Conservation (phyloP, 208 protist species). For the Acanthamoeba healyi region DNA sequence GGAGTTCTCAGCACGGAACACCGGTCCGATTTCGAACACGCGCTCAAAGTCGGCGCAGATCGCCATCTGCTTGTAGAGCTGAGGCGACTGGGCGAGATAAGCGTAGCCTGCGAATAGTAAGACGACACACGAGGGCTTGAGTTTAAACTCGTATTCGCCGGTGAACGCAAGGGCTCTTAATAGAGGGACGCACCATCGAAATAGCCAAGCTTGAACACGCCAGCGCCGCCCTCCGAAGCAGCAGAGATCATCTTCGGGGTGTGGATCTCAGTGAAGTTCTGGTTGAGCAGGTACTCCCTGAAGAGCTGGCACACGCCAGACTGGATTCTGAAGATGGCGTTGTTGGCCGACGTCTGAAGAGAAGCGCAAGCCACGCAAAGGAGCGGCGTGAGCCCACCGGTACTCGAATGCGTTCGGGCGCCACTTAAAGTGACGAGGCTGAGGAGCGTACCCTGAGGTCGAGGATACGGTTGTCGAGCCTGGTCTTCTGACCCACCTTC, state of each 20-base stretch:
- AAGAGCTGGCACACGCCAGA: slow-evolving; percentile 96
- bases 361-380: too few species aligned
- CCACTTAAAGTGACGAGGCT: too few species aligned
- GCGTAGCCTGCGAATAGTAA: slow-evolving; percentile 88
- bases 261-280: slow-evolving; percentile 99
- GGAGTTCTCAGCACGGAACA: slow-evolving; percentile 97
- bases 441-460: slow-evolving; percentile 96
- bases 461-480: slow-evolving; percentile 97
- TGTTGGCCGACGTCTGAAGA: slow-evolving; percentile 93
- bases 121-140: too few species aligned
- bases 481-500: slow-evolving; percentile 92
- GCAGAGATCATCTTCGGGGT: slow-evolving; percentile 99
- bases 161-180: too few species aligned
- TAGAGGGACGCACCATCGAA: slow-evolving; percentile 91
- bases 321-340: slow-evolving; percentile 97
- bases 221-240: slow-evolving; percentile 96
- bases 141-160: too few species aligned
- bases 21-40: slow-evolving; percentile 92
- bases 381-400: too few species aligned
- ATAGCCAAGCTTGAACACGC: slow-evolving; percentile 93
- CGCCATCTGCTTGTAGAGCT: slow-evolving; percentile 99
- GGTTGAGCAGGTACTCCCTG: slow-evolving; percentile 95
- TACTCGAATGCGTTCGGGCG: too few species aligned
- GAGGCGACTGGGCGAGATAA: slow-evolving; percentile 99
- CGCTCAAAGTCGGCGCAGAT: slow-evolving; percentile 96